These are phyloP conservation scores for Chaetomium sp. DNA, from an alignment of 2,329 filamentous ascomycete genomes.

Conservation along the genomic window DNA sequence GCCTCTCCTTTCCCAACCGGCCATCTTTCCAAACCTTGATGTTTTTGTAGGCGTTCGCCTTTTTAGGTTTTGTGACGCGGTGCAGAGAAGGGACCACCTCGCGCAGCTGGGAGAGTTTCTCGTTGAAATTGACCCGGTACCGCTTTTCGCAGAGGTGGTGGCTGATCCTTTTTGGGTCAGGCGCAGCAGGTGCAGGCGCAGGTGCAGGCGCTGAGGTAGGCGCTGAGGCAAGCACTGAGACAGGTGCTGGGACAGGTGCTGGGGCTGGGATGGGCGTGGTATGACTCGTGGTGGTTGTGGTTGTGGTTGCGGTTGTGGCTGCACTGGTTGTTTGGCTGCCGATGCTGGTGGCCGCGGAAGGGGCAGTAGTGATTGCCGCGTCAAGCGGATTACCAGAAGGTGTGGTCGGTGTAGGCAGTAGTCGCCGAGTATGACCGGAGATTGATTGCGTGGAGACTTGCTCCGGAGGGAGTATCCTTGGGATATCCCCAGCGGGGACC, in stretches of 20 bases:
- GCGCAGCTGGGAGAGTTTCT: slow-evolving; percentile 70
- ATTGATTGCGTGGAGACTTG: too few species aligned
- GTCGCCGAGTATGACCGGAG: too few species aligned
- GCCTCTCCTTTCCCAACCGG: neutral
- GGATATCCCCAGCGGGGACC: too few species aligned
- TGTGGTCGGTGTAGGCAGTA: too few species aligned
- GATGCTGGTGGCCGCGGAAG: slow-evolving; percentile 17
- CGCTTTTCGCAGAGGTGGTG: slow-evolving; percentile 84
- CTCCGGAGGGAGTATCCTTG: too few species aligned
- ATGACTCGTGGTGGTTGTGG: slow-evolving; percentile 7
- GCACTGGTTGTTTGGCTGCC: neutral
- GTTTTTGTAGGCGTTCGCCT: slow-evolving; percentile 25
- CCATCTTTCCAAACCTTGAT: slow-evolving; percentile 20
- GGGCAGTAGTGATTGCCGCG: slow-evolving; percentile 20
- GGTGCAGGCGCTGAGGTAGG: neutral
- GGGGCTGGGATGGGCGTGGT: neutral
- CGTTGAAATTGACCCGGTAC: slow-evolving; percentile 76
- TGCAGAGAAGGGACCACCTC: slow-evolving; percentile 56
- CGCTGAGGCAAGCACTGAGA: neutral
- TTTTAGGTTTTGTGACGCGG: slow-evolving; percentile 28
- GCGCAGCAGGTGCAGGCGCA: neutral
- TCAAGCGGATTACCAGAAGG: slow-evolving; percentile 22
- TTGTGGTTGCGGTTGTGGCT: slow-evolving; percentile 15
- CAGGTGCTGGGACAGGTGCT: slow-evolving; percentile 7
- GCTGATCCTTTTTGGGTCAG: slow-evolving; percentile 61